Conservation (phyloP, 1,284 basidiomycete genomes). For the Fomitopsis pinicola region DNA sequence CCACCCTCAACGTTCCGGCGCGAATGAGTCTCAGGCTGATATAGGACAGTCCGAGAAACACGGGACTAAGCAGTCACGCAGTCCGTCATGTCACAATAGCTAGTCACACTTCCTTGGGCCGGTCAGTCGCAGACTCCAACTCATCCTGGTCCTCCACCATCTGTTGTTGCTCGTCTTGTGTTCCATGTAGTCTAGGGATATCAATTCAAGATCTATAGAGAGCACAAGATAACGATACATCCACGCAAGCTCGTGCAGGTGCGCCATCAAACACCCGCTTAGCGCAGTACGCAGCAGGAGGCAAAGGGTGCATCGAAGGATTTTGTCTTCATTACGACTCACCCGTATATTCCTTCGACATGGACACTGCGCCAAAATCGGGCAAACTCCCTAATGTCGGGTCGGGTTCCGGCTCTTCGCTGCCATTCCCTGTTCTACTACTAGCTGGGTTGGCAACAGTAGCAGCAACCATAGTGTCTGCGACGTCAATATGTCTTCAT, state of each 20-base stretch:
- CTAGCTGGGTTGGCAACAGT: conserved; percentile 60
- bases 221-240: no score
- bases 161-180: background rate
- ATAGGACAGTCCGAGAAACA: background rate
- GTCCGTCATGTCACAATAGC: background rate
- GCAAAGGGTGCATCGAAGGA: background rate
- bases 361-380: background rate
- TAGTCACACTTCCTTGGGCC: background rate
- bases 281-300: background rate
- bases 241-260: background rate
- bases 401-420: conserved; percentile 40
- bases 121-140: background rate
- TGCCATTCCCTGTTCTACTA: conserved; percentile 50
- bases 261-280: no score
- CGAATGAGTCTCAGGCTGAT: no score
- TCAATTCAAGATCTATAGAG: no score
- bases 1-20: no score
- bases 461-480: conserved; percentile 75
- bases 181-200: background rate
- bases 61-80: background rate
- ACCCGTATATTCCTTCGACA: background rate
- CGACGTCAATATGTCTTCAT: conserved; percentile 83
- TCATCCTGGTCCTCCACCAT: background rate
- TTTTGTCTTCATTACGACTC: background rate
- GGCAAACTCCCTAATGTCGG: conserved; percentile 4